Evolutionary conservation across 2,329 filamentous ascomycete species (phyloP).

Genomic region (Cladosporium sphaerospermum): DNA sequence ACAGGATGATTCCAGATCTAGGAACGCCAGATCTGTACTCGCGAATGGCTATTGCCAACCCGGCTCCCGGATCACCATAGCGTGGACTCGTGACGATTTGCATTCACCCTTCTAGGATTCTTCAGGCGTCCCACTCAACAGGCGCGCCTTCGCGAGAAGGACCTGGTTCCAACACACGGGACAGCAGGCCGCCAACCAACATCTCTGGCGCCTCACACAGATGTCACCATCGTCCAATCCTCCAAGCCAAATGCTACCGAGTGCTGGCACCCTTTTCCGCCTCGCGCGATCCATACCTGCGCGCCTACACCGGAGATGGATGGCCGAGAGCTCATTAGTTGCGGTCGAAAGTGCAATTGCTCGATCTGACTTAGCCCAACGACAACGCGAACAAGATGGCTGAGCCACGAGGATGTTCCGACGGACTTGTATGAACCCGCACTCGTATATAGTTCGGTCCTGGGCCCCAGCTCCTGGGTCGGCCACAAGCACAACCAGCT

Average conservation of each 20-base stretch:
- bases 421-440: background rate
- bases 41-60: background rate
- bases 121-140: background rate
- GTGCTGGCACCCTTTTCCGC: background rate
- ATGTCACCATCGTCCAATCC: constrained; percentile 3
- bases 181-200: background rate
- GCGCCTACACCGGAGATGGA: background rate
- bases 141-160: background rate
- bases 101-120: background rate
- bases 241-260: constrained; percentile 6
- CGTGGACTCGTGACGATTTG: background rate
- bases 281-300: background rate
- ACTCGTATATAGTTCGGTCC: background rate
- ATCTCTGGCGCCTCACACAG: background rate
- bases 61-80: background rate
- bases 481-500: constrained; percentile 5
- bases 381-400: background rate
- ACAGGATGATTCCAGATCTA: background rate
- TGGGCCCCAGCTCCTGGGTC: background rate
- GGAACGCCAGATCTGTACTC: background rate
- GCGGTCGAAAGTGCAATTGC: constrained; percentile 7
- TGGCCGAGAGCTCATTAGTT: constrained; percentile 2
- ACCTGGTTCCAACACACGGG: background rate
- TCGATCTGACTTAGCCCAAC: constrained; percentile 5
- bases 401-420: background rate